Evolutionary conservation across 768 basidiomycete species (phyloP), one percentile per base, ranked within the genome.

Genomic region (Pilatotrama ljubarskyi): DNA sequence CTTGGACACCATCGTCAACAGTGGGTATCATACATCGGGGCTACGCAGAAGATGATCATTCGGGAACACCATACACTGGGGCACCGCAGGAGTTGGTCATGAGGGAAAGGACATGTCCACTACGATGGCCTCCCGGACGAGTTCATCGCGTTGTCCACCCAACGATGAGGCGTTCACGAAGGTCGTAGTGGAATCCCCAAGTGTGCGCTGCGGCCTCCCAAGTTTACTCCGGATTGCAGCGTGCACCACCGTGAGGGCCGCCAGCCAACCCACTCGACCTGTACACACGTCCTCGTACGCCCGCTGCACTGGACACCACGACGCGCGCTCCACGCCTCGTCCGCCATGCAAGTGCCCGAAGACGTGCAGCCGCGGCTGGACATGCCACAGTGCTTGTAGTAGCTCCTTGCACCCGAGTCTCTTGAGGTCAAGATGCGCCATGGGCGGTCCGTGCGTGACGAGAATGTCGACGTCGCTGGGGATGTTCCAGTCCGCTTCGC

Each of bases 261-360:
- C 26, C 18, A 8, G 5, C 46, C 8, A 29, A 15, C 38, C 38
- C 14, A 13, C 38, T 32, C 26, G 17, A 7, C 15, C 46, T 1
- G 25, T 7, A 2, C n/a, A 14, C 14, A 15, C 46, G 26, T 25
- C 6, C 32, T 58, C 57, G 32, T 58, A 58, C 41, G 20, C 29
- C 18, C 13, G 17, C 32, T 51, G 48, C 3, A 20, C 18, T 15
- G 6, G 32, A 1, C 20, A 42, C 57, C 57, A 58, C 6, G 11
- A 5, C 18, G 44, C 20, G 17, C 35, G 50, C 42, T 43, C 7
- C 25, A 58, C 77, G 17, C 86, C 86, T n/a, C 77, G 78, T 0
- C 77, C 82, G 68, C 87, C 86, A 66, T 90, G 87, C 51, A 90
- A 87, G 58, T 89, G 88, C 1, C 88, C 88, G 64, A 83, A 87